Evolutionary conservation across 139 green algal genomes (phyloP), one percentile per base, ranked within the genome.

Genomic region (Edaphochlamys debaryana): DNA sequence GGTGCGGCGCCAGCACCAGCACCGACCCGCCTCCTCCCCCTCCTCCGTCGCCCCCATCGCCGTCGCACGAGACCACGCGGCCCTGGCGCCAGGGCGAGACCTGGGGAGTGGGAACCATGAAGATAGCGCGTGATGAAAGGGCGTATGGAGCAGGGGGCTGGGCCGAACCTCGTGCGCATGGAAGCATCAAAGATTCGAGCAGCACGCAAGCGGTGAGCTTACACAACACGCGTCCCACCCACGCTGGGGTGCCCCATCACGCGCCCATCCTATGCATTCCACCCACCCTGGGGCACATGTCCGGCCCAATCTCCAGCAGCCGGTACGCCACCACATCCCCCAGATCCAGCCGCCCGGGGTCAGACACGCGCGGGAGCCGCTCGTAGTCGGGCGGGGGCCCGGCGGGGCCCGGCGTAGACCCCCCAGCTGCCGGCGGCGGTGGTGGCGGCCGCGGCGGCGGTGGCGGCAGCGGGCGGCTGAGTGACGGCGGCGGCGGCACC

Each of bases 281-380:
- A n/a, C 76, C 29, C 8, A 82, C 76, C 76, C 76, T 36, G 34
- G 76, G 76, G 45, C 76, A 82, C 60, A 82, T 50, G 64, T 82
- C 76, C 3, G 50, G 19, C 1, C 76, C 76, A 4, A 82, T 38
- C 41, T 82, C 76, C 62, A 82, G 63, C 41, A 82, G 64, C 42
- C 66, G 64, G 76, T 82, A 82, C 20, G 63, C 76, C 62, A 82
- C 42, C 63, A 82, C 76, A 32, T 54, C 22, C 30, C 76, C 76
- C 36, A 64, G 32, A 20, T 20, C 41, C n/a, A 82, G n/a, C 42
- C 4, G 6, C 15, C 9, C 76, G 62, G 0, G 1, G 38, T 42
- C 23, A 20, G 42, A 41, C 76, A 64, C 6, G 15, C 6, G 63
- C 62, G 45, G 66, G 40, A 3, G 40, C 40, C n/a, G n/a, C 58